A percentile compares a stretch with the other conserved stretches of the same genome.
These are phyloP conservation scores for Epichloe sibirici DNA, from an alignment of 2,329 filamentous ascomycete genomes.

Conservation along the genomic window DNA sequence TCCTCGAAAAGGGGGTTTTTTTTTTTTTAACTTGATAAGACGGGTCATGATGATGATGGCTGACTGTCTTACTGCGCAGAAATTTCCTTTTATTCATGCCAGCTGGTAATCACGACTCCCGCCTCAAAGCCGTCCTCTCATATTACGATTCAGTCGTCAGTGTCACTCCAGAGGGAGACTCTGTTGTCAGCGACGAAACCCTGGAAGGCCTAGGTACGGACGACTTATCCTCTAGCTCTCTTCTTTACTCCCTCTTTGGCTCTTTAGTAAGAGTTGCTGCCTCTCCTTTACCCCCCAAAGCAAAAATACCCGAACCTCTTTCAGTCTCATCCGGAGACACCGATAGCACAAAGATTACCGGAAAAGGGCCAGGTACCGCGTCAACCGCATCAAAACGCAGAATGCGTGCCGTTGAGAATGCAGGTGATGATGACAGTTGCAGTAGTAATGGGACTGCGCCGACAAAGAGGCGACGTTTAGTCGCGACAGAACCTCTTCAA, in stretches of 20 bases:
- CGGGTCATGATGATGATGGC: background rate
- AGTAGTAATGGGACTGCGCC: conserved; percentile 13
- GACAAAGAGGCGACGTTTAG: conserved; percentile 12
- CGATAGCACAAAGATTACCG: background rate
- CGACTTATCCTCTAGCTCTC: conserved; percentile 35
- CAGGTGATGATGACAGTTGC: conserved; percentile 9
- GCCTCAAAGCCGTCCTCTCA: conserved; percentile 70
- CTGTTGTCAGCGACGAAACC: conserved; percentile 78
- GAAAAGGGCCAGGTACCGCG: background rate
- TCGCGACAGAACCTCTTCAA: conserved; percentile 12
- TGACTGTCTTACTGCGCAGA: conserved; percentile 30
- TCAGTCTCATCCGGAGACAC: background rate
- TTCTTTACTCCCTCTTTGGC: conserved; percentile 64
- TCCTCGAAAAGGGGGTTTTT: too few species aligned
- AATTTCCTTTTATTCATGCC: conserved; percentile 91
- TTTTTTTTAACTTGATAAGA: background rate
- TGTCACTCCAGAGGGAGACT: conserved; percentile 88
- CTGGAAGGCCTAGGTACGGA: conserved; percentile 89
- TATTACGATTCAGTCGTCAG: conserved; percentile 87
- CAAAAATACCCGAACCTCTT: conserved; percentile 7
- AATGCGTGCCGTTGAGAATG: conserved; percentile 4
- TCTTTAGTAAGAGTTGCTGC: conserved; percentile 56
- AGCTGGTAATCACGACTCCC: conserved; percentile 47
- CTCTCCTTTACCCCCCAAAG: conserved; percentile 28
- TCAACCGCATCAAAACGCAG: conserved; percentile 6